Evolutionary conservation across 2,329 filamentous ascomycete genomes (phyloP).

Genomic region (Dendryphion nanum): DNA sequence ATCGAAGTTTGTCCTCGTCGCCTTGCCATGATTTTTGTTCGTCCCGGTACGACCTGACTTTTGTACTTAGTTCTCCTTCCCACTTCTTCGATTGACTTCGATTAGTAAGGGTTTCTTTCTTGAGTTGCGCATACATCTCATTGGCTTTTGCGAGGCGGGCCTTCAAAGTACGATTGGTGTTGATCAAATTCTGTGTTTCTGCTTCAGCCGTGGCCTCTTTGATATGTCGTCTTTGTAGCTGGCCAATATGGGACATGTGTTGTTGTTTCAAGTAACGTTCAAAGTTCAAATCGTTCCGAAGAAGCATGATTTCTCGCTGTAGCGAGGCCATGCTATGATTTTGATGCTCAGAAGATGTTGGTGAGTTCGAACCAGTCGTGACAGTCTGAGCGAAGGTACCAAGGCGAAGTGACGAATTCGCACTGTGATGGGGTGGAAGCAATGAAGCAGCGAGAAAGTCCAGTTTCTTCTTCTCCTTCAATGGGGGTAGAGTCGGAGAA

Average conservation of each 20-base stretch:
- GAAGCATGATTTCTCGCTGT: slow-evolving; percentile 70
- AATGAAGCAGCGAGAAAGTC: slow-evolving; percentile 16
- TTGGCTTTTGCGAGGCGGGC: slow-evolving; percentile 72
- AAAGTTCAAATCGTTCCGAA: slow-evolving; percentile 80
- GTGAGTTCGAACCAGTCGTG: slow-evolving; percentile 17
- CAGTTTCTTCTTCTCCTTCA: slow-evolving; percentile 30
- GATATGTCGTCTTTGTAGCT: slow-evolving; percentile 71
- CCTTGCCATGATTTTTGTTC: slow-evolving; percentile 65
- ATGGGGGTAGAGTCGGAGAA: slow-evolving; percentile 62
- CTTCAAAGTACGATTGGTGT: slow-evolving; percentile 71
- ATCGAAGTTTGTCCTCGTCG: slow-evolving; percentile 57
- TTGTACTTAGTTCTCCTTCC: slow-evolving; percentile 68
- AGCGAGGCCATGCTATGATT: slow-evolving; percentile 49
- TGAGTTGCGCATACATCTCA: slow-evolving; percentile 66
- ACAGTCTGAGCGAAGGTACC: slow-evolving; percentile 33
- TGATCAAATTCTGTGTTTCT: slow-evolving; percentile 77
- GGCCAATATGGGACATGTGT: slow-evolving; percentile 77
- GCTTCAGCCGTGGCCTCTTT: slow-evolving; percentile 76
- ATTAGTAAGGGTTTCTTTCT: slow-evolving; percentile 70
- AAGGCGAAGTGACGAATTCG: slow-evolving; percentile 28
- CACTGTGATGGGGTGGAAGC: slow-evolving; percentile 20
- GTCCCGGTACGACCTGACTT: slow-evolving; percentile 65
- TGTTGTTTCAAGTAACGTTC: slow-evolving; percentile 82
- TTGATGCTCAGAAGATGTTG: slow-evolving; percentile 28
- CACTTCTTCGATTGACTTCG: slow-evolving; percentile 74